Base-by-base conservation (phyloP, 2,329 filamentous ascomycete genomes). In the Ophiostoma ulmi region DNA sequence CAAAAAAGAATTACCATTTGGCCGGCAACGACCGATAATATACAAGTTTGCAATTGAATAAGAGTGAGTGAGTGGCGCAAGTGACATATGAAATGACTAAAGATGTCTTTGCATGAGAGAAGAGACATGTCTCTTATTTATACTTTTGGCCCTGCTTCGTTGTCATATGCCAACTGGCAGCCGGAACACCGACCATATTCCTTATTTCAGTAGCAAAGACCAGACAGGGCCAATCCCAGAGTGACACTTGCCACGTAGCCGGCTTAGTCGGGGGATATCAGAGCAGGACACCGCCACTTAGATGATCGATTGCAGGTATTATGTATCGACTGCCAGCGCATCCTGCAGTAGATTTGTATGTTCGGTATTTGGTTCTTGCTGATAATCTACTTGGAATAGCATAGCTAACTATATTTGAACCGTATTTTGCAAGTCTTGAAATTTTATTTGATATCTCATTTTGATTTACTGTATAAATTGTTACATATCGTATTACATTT, bases 21-120 rank as follows among this genome's bases (percentile, higher is more conserved):
- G 74, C 73, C 74, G 74, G 74, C 74, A 69, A 75, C 74, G 74
- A 75, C 74, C 74, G 68, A 74, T 72, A 73, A 72, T 73, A 73
- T 58, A 68, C 11, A 64, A 31, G 39, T 22, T 66, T 26, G 26
- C 31, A 10, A 52, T 22, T 38, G 14, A 17, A 39, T 13, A 39
- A 10, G 3, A 31, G 31, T 31, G 31, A 39, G 38, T 39, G 38
- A 13, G 38, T 39, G 38, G 38, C 31, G 31, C 31, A 31, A 31
- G 31, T 31, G 31, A 31, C 31, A 31, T 31, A 31, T 31, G 31
- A 31, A 31, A 31, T 31, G 31, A 31, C 31, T 31, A 31, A 31
- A 31, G 31, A 31, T 31, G 31, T 31, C 31, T 31, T 31, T 31
- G 31, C 31, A 31, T 31, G 31, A 31, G 31, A 31, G 31, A 31